phyloP scores from a whole-genome alignment of 2,329 filamentous ascomycete genomes.

The Talaromyces sp. region DNA sequence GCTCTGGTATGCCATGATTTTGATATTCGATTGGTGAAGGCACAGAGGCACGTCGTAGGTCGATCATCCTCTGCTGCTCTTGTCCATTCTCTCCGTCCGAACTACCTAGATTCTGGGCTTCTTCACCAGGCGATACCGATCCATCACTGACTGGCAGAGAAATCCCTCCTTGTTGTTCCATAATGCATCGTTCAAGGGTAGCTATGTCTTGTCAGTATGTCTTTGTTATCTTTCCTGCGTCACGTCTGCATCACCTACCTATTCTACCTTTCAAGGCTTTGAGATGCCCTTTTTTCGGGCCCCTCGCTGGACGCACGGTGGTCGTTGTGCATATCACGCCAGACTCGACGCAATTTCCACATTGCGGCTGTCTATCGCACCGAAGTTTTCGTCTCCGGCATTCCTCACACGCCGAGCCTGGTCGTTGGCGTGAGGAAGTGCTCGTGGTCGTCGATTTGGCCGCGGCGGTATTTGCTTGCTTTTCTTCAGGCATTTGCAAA shows the following conservation, averaged over 20 bases:
- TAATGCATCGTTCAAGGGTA: constrained; percentile 22
- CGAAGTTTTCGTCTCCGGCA: constrained; percentile 88
- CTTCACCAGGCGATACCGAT: constrained; percentile 4
- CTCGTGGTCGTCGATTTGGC: neutral
- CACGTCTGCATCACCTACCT: constrained; percentile 14
- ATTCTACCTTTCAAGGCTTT: constrained; percentile 46
- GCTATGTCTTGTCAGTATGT: constrained; percentile 11
- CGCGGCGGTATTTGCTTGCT: neutral
- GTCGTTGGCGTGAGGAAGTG: constrained; percentile 19
- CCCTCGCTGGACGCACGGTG: constrained; percentile 49
- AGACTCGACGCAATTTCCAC: constrained; percentile 68
- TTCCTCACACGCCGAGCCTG: constrained; percentile 69
- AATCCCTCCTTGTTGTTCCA: constrained; percentile 21
- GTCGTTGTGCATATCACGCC: constrained; percentile 24
- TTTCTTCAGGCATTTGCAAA: constrained; percentile 9
- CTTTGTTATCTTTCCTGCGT: neutral
- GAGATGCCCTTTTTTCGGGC: constrained; percentile 89
- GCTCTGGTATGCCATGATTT: constrained; percentile 8
- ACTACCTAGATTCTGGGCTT: constrained; percentile 4
- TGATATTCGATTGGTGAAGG: constrained; percentile 7
- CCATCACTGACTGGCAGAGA: constrained; percentile 9
- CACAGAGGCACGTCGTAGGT: neutral
- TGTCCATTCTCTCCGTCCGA: constrained; percentile 6
- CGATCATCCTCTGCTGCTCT: neutral
- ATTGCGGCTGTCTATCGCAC: constrained; percentile 80